Conservation (phyloP, 2,329 filamentous ascomycete species). For the Ascomycota sp. region DNA sequence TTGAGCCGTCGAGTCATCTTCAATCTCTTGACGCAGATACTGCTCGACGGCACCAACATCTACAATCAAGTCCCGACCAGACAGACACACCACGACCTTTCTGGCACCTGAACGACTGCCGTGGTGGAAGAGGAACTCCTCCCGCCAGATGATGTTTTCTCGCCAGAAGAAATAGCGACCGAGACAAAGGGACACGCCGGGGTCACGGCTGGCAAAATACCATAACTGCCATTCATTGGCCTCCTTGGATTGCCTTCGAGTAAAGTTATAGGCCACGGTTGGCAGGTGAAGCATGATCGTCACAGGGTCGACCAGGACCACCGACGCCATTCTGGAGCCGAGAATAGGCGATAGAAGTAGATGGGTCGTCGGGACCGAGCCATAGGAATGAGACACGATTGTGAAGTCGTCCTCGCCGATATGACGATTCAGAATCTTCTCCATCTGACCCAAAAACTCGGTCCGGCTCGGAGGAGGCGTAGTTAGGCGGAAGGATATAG, state of each 20-base stretch:
- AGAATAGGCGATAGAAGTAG: conserved; percentile 30
- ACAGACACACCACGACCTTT: conserved; percentile 34
- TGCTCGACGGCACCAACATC: conserved; percentile 34
- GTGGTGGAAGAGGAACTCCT: conserved; percentile 26
- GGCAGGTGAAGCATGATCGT: conserved; percentile 47
- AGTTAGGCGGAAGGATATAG: conserved; percentile 43
- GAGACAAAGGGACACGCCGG: conserved; percentile 43
- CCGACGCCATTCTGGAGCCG: conserved; percentile 25
- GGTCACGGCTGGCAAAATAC: conserved; percentile 50
- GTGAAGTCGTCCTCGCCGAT: conserved; percentile 39
- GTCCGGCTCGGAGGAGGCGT: conserved; percentile 25
- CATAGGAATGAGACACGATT: conserved; percentile 42
- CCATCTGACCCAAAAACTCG: conserved; percentile 35
- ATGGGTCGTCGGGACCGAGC: conserved; percentile 41
- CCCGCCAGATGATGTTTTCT: conserved; percentile 50
- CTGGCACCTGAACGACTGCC: conserved; percentile 6
- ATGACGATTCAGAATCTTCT: conserved; percentile 34
- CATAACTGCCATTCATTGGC: conserved; percentile 54
- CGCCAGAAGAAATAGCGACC: conserved; percentile 52
- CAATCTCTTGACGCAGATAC: conserved; percentile 23
- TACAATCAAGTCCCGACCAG: conserved; percentile 43
- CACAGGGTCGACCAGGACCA: conserved; percentile 38
- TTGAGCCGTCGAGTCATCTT: neutral
- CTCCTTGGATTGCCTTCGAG: conserved; percentile 23
- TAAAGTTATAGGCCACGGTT: conserved; percentile 54